Evolutionary conservation across 164 flowering plant genomes (phyloP), one percentile per base, ranked within the genome.

Genomic region (Saururus chinensis): DNA sequence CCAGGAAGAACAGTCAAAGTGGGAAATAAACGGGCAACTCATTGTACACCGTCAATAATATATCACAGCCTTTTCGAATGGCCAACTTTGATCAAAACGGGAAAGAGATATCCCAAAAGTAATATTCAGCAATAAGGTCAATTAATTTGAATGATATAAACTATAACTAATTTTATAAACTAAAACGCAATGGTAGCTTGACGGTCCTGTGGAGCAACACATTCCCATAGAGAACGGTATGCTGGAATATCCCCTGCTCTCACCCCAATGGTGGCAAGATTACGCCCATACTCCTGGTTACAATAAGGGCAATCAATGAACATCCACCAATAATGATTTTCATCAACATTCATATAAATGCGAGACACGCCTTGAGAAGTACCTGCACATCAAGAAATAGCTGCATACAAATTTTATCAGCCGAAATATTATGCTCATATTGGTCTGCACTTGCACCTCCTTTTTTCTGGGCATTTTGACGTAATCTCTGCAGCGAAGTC

Each of bases 361-460:
- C 54, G n/a, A 30, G 30, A 53, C 22, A 7, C 24, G 13, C 2
- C 16, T 45, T 0, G 49, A 45, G 17, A 45, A 45, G 25, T 66
- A 90, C 98, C 98, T 90, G 97, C 69, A 88, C 76, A 80, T 93
- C 99, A 57, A 93, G 92, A 74, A 90, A 88, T 57, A 88, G 71
- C 67, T 95, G 99, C 96, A 83, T 83, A 52, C 89, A 86, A 35
- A 95, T 79, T 75, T 95, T 95, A 71, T 90, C 96, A 8, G 92
- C 86, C 0, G 97, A 93, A 2, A 88, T 72, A 73, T 79, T 89
- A 40, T 81, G 57, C 59, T 90, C 97, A 6, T 84, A 68, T 57
- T 84, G 72, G 66, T 90, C 95, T 24, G 92, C 77, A 74, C 82
- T 83, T 42, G 87, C 85, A 59, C 95, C 96, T 67, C 79, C 84